Evolutionary conservation across 176 grass and related monocot species (phyloP).

Genomic region (Phoenix dactylifera): DNA sequence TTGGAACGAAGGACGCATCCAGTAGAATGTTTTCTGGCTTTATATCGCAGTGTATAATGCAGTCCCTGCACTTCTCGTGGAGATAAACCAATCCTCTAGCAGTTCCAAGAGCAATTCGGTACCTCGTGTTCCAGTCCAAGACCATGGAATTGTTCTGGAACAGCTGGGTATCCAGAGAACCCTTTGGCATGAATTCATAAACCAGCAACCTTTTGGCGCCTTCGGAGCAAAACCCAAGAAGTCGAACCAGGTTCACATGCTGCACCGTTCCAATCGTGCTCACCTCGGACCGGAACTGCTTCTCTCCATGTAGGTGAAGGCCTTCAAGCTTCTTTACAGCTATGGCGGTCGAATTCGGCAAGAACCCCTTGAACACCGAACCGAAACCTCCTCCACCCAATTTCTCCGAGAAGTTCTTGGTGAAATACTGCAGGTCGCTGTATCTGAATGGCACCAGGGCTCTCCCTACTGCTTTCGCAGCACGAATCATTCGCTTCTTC

Average conservation of each 20-base stretch:
- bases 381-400: constrained; percentile 69
- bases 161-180: too few species aligned
- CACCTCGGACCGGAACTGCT: constrained; percentile 91
- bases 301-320: constrained; percentile 59
- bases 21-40: too few species aligned
- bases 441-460: constrained; percentile 55
- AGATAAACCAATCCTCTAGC: too few species aligned
- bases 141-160: too few species aligned
- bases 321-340: constrained; percentile 76
- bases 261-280: constrained; percentile 75
- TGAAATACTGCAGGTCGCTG: constrained; percentile 54
- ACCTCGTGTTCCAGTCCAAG: too few species aligned
- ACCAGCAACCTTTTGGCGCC: too few species aligned
- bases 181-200: too few species aligned
- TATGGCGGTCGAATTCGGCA: constrained; percentile 53
- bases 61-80: too few species aligned
- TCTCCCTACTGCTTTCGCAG: constrained; percentile 40
- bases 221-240: constrained; percentile 79
- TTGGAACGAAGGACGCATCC: too few species aligned
- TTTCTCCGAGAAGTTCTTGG: constrained; percentile 60
- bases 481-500: constrained; percentile 27
- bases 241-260: constrained; percentile 69
- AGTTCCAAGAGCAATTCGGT: too few species aligned
- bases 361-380: constrained; percentile 51
- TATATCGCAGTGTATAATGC: too few species aligned